Conservation (phyloP, 2,329 filamentous ascomycete genomes). For the Capronia americana region DNA sequence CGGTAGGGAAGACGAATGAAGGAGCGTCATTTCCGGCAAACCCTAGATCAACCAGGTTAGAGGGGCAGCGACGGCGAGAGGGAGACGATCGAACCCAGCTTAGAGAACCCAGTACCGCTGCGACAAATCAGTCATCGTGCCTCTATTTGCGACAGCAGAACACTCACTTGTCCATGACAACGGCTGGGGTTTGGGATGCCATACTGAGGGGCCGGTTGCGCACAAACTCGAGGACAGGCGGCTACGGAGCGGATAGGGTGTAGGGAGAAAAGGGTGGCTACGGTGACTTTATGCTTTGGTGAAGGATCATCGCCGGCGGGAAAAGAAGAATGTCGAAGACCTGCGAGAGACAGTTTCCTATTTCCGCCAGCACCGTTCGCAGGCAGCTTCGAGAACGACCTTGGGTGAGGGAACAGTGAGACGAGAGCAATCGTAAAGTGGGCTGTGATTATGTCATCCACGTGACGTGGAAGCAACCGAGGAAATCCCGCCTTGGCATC, state of each 20-base stretch:
- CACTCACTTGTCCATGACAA: conserved; percentile 99
- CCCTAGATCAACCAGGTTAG: conserved; percentile 60
- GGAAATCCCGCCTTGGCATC: conserved; percentile 4
- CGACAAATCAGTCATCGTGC: conserved; percentile 47
- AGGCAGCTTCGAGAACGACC: conserved; percentile 21
- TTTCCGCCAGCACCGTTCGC: conserved; percentile 8
- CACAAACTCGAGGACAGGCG: conserved; percentile 12
- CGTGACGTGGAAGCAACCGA: conserved; percentile 2
- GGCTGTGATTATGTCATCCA: conserved; percentile 26
- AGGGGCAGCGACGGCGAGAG: conserved; percentile 22
- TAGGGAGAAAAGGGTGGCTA: conserved; percentile 19
- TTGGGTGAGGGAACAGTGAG: conserved; percentile 19
- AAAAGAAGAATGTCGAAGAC: neutral
- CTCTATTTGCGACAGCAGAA: conserved; percentile 27
- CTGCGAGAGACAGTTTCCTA: neutral
- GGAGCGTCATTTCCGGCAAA: conserved; percentile 99
- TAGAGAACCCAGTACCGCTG: conserved; percentile 99
- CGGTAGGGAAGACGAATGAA: conserved; percentile 98
- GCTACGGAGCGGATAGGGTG: conserved; percentile 8
- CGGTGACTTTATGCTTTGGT: conserved; percentile 9
- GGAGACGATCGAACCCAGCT: conserved; percentile 74
- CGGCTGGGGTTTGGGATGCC: conserved; percentile 98
- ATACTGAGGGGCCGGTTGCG: conserved; percentile 58
- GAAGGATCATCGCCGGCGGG: conserved; percentile 28
- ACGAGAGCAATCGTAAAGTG: conserved; percentile 17